Base-by-base conservation (phyloP, 1,139 yeast genomes). In the Yamadazyma atmosphaerica region DNA sequence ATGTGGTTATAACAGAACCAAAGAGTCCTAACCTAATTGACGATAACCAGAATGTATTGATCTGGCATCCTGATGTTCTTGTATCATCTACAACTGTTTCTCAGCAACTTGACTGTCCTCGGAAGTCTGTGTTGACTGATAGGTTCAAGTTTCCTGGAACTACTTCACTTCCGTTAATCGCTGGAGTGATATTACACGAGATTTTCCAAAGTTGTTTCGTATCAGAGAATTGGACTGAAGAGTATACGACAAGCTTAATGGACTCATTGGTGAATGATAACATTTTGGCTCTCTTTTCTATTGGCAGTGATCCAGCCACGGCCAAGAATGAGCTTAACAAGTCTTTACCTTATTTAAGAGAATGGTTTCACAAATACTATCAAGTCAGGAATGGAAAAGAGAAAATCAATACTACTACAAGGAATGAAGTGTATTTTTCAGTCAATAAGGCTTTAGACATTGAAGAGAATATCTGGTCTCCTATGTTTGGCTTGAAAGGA, bases 391-490 rank as follows among this genome's bases (percentile, higher is more conserved):
- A 32, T 46, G 9, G 22, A 9, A 44, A 42, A 17, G 51, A 46
- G 46, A 55, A 55, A 12, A 65, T 76, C 6, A 68, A 72, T 2
- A 72, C 78, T 0, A 61, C 68, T 28, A 61, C 64, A 33, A 61
- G 64, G 14, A 58, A 56, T 10, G 47, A 46, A 7, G 61, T 76
- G 1, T 58, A 61, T 26, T 71, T 81, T 50, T 67, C 84, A 0
- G 81, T 84, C 1, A 71, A 77, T 11, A 80, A 83, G 39, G 77
- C 88, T 4, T 64, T 88, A 29, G 96, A 87, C 55, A 78, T 87
- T 14, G 99, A 92, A 58, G 98, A 92, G 54, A 86, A 83, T 50
- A 81, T 92, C 15, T 83, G 95, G 87, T 87, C 97, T 0, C 96
- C 97, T 0, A 75, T 79, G 54, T 89, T 76, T 65, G 99, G 99